Percentiles rank a stretch among this genome's conserved stretches.
Evolutionary conservation across 306 rosid species (phyloP).

Genomic region (Lathyrus sativus): DNA sequence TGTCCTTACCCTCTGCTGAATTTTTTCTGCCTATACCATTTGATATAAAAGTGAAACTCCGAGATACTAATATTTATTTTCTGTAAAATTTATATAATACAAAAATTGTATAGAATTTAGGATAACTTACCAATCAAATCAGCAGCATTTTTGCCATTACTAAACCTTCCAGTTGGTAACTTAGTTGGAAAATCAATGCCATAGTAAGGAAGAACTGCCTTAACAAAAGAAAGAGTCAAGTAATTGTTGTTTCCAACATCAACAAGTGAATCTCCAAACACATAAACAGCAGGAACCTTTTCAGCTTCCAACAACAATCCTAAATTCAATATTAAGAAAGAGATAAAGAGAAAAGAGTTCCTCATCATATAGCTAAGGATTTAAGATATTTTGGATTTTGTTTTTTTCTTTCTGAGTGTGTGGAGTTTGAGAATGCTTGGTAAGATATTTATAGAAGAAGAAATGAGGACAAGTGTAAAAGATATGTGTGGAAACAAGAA

Average conservation of each 20-base stretch:
- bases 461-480: slow-evolving; percentile 1
- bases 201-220: slow-evolving; percentile 62
- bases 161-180: slow-evolving; percentile 62
- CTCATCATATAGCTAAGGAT: slow-evolving; percentile 5
- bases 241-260: slow-evolving; percentile 87
- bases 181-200: slow-evolving; percentile 69
- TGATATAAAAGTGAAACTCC: too few species aligned
- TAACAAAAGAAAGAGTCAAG: slow-evolving; percentile 50
- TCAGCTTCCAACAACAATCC: slow-evolving; percentile 49
- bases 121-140: slow-evolving; percentile 58
- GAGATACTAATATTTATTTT: too few species aligned
- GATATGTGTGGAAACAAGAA: slow-evolving; percentile 47
- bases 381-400: background rate
- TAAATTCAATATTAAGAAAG: slow-evolving; percentile 30
- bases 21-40: background rate
- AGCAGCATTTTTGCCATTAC: slow-evolving; percentile 79
- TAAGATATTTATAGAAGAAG: slow-evolving; percentile 20
- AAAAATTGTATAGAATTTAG: background rate
- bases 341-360: slow-evolving; percentile 18
- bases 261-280: slow-evolving; percentile 79
- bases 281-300: slow-evolving; percentile 59
- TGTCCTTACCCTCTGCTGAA: background rate
- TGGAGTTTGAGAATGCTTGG: slow-evolving; percentile 19
- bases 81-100: too few species aligned
- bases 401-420: background rate